Evolutionary conservation across 2,329 filamentous ascomycete genomes (phyloP), one percentile per base, ranked within the genome.

Genomic region (Beauveria pseudobassiana): DNA sequence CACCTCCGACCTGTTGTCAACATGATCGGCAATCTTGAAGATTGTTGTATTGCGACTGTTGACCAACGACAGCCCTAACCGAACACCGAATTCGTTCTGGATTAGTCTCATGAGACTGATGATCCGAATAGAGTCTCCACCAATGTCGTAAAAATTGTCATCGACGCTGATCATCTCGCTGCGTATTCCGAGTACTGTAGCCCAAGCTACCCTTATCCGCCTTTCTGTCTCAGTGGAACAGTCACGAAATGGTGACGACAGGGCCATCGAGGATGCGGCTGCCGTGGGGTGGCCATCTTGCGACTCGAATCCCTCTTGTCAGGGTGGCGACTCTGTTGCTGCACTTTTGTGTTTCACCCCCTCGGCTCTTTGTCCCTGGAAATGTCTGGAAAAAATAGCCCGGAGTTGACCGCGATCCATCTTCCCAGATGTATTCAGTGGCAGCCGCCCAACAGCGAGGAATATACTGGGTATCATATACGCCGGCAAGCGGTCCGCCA

Each of bases 381-480:
- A 34, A n/a, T 56, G 22, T 1, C 20, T 12, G 18, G 20, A 5
- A 10, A 22, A 38, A 1, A 52, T 52, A 3, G 30, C 18, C 3
- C 26, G 48, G 10, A 52, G 57, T 2, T 68, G 73, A 65, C 75
- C 76, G 26, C 78, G 76, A 62, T 80, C 77, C 0, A 74, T 72
- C 67, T 80, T 80, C 0, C 77, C 77, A 3, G 77, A 75, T 3
- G 76, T 68, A 1, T 76, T 67, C 22, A 73, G 71, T 1, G 77
- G 77, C 71, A 79, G 77, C 46, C 69, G 68, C 2, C 65, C 61
- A 1, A 79, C 62, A 2, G 77, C 76, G 8, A 79, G 72, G 28
- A 75, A 78, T 2, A 73, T 70, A 1, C 73, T 71, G 4, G 77
- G 77, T 0, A 79, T 70, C 77, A 79, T 79, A 66, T 79, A 78